phyloP scores from a whole-genome alignment of 2,329 filamentous ascomycete species.

The Penicillium sp. region DNA sequence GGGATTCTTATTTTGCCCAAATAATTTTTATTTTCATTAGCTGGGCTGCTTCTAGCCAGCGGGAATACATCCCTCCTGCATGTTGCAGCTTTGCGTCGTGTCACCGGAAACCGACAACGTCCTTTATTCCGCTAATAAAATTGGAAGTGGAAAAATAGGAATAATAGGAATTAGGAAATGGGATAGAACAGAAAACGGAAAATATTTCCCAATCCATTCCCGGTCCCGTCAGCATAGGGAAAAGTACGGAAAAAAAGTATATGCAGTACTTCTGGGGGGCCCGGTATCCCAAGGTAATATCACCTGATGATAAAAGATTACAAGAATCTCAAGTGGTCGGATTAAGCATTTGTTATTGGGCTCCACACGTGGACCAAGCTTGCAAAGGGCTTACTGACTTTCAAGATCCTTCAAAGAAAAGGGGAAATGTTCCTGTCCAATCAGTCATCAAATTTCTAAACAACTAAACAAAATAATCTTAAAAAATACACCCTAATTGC shows the following conservation, averaged over 20 bases:
- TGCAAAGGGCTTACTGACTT: constrained; percentile 7
- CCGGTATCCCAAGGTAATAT: not conserved
- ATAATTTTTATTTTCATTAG: constrained; percentile 4
- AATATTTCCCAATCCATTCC: constrained; percentile 1
- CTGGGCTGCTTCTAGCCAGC: constrained; percentile 16
- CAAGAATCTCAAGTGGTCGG: constrained; percentile 11
- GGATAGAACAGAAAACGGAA: not conserved
- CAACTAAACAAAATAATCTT: constrained; percentile 13
- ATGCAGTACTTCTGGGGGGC: not conserved
- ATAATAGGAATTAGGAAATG: not conserved
- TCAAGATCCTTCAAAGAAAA: constrained; percentile 7
- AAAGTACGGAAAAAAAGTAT: not conserved
- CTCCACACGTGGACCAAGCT: constrained; percentile 23
- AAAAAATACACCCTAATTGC: constrained; percentile 22
- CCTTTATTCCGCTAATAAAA: constrained; percentile 5
- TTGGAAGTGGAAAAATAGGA: not conserved
- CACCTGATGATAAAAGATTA: not conserved
- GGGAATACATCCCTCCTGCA: constrained; percentile 13
- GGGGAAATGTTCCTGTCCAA: constrained; percentile 31
- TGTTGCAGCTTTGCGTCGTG: constrained; percentile 19
- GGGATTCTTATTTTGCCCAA: constrained; percentile 11
- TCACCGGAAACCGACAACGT: constrained; percentile 15
- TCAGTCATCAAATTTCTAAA: constrained; percentile 17
- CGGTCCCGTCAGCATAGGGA: constrained; percentile 36
- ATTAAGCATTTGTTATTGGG: constrained; percentile 29